Conservation (phyloP, 805 yeast species). For the Candida oleophila region DNA sequence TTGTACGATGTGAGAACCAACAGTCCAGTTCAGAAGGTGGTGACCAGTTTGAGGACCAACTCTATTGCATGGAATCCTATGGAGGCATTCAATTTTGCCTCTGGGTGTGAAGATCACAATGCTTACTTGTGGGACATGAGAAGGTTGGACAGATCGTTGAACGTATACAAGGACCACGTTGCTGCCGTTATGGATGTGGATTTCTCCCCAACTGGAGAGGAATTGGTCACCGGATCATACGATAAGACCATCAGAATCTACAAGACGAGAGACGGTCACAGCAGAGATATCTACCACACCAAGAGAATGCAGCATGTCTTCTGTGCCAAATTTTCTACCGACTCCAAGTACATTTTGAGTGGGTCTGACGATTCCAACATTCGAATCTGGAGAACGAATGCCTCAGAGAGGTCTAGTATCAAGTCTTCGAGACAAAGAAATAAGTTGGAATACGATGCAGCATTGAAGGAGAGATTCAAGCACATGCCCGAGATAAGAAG, state of each 20-base stretch:
- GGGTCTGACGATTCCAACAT: constrained; percentile 98
- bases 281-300: constrained; percentile 93
- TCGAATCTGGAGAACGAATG: constrained; percentile 87
- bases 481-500: constrained; percentile 95
- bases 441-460: constrained; percentile 86
- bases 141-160: constrained; percentile 74
- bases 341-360: constrained; percentile 78
- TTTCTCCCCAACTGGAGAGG: constrained; percentile 96
- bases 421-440: constrained; percentile 77
- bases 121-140: constrained; percentile 96
- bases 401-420: constrained; percentile 80
- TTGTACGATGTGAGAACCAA: constrained; percentile 88
- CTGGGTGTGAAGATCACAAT: constrained; percentile 93
- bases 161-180: constrained; percentile 92
- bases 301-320: constrained; percentile 97
- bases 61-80: constrained; percentile 95
- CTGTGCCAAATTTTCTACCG: constrained; percentile 82
- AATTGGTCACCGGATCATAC: constrained; percentile 90
- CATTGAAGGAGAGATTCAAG: constrained; percentile 87
- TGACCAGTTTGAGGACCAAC: constrained; percentile 79
- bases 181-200: constrained; percentile 94
- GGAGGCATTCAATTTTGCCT: constrained; percentile 92
- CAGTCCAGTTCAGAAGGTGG: constrained; percentile 88
- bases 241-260: constrained; percentile 89
- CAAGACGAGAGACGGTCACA: constrained; percentile 78